Evolutionary conservation across 192 early-diverging fungal species (phyloP), one percentile per base, ranked within the genome.

Genomic region (Backusella mclennaniae): DNA sequence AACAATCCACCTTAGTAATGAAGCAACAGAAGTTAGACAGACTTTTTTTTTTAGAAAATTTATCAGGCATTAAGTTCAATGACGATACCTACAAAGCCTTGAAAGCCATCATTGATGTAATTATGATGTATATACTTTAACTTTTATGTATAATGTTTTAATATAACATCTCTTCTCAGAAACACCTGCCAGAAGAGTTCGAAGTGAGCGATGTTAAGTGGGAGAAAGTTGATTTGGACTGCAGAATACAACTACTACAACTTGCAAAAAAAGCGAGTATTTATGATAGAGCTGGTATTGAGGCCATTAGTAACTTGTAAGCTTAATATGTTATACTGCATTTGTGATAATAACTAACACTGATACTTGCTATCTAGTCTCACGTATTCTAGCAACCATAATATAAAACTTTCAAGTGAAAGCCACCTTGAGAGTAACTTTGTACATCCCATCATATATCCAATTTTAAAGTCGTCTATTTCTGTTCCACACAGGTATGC

Each of bases 241-340:
- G 49, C 49, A 53, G 49, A 53, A 53, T 53, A 53, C n/a, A 53
- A 53, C 49, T 53, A 53, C n/a, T 53, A 53, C 49, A 53, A n/a
- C 49, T 53, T 53, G 19, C 49, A 67, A 67, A 67, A 67, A 67
- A 67, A 63, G 35, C 66, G 66, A 36, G 15, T 17, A 36, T 67
- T 67, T 67, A 67, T 67, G 66, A 67, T 67, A 67, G 66, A 67
- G 66, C 66, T 67, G 66, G 66, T 67, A 35, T 67, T 67, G 26
- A 67, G 4, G 26, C 66, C 17, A 38, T 67, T 35, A 67, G 35
- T 67, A 67, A 67, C 66, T 67, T 67, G 35, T 67, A 67, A 67
- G 66, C 35, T 67, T 67, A 67, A 67, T 67, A 67, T 67, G 33
- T 67, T 67, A 67, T 67, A 38, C 66, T 67, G 11, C 0, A 67